Conservation (phyloP, 2,329 filamentous ascomycete species). For the Fusarium gaditjirri region DNA sequence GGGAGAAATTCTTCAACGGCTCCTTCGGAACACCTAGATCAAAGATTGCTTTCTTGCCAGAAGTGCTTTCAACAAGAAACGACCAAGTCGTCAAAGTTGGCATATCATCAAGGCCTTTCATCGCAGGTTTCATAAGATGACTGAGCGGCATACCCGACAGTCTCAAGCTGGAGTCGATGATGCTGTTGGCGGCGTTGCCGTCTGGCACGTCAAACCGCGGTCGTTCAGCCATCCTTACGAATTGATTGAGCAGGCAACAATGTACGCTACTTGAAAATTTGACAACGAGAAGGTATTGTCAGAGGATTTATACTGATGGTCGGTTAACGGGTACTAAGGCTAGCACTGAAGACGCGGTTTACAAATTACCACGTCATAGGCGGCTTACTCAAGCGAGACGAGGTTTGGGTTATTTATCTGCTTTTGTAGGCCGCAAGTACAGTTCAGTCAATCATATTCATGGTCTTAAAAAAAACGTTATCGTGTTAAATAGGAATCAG, state of each 20-base stretch:
- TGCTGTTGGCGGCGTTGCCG: constrained; percentile 7
- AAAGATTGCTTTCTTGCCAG: constrained; percentile 13
- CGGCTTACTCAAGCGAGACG: neutral
- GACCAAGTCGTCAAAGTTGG: constrained; percentile 9
- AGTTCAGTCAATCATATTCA: rapidly evolving
- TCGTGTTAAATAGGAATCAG: rapidly evolving
- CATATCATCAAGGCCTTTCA: neutral
- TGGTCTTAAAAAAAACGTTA: rapidly evolving
- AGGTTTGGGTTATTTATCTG: rapidly evolving
- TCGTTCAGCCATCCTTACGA: neutral
- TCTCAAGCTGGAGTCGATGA: constrained; percentile 18
- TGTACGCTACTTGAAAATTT: rapidly evolving
- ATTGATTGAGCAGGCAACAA: rapidly evolving
- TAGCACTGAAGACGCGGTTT: neutral
- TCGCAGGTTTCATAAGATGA: constrained; percentile 1
- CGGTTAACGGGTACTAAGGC: neutral
- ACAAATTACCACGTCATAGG: neutral
- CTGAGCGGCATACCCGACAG: neutral
- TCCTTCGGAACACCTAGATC: constrained; percentile 22
- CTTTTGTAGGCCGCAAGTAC: rapidly evolving
- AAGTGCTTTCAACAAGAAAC: constrained; percentile 14
- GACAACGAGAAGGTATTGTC: rapidly evolving
- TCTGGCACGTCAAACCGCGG: constrained; percentile 5
- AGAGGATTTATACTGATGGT: neutral
- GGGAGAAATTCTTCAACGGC: constrained; percentile 2